Evolutionary conservation across 129 eudicot genomes (phyloP), one percentile per base, ranked within the genome.

Genomic region (Chrysanthemum makinoi): DNA sequence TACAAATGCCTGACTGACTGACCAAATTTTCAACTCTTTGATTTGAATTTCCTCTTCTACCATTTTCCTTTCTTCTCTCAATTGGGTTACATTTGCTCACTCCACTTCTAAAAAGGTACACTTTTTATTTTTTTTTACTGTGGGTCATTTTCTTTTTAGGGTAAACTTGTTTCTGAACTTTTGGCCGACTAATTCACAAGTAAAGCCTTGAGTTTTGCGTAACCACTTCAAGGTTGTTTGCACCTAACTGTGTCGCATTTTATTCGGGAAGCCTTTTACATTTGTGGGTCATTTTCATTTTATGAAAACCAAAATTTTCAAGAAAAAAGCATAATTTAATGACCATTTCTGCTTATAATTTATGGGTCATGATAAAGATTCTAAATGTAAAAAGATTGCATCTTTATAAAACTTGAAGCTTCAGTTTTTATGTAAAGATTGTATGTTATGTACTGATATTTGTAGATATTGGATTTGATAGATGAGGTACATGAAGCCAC

Each of bases 401-500:
- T 14, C 46, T 30, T 50, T 52, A 13, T 17, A 56, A 16, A 56
- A 53, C 53, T 46, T 70, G 16, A 35, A 35, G 44, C 8, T 35
- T 35, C 44, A 35, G 6, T 35, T 3, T 35, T 39, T 39, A 17
- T 55, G 44, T 55, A 14, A 70, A 20, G 60, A 52, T 19, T 47
- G 22, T 54, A 28, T 49, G 53, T 47, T 44, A 17, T 47, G 30
- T 35, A 22, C 70, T 73, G 50, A 79, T 57, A 16, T 30, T 49
- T 2, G 44, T 46, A 35, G 24, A n/a, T 14, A 12, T 67, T 15
- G 17, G 39, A 7, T 5, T 60, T 81, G 54, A 68, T 54, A 83
- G 86, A 94, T 94, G 99, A 94, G 68, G 89, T 88, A 80, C 69
- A 17, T 90, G 83, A 90, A 86, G 81, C 99, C 95, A 49, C 52